Evolutionary conservation across 2,329 filamentous ascomycete species (phyloP).

Genomic region (Diaporthe sp.): DNA sequence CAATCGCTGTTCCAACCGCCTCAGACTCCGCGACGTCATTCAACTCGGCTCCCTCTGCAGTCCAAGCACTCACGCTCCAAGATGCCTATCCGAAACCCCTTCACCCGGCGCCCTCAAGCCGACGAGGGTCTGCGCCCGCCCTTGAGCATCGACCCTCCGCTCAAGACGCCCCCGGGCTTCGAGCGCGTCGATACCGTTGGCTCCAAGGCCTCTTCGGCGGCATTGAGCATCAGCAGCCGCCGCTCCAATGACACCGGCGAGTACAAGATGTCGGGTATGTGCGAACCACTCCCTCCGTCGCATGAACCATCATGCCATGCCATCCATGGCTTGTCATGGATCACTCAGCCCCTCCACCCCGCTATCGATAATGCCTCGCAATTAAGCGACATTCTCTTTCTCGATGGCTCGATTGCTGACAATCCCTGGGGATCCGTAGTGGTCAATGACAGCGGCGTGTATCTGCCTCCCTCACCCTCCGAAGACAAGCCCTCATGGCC

Average conservation of each 20-base stretch:
- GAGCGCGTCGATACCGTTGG: slow-evolving; percentile 75
- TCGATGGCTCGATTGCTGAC: slow-evolving; percentile 18
- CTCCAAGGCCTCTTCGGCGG: slow-evolving; percentile 72
- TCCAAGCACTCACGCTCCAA: slow-evolving; percentile 43
- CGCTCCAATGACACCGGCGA: slow-evolving; percentile 76
- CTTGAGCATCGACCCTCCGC: slow-evolving; percentile 55
- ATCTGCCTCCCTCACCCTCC: slow-evolving; percentile 92
- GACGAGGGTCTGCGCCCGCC: slow-evolving; percentile 67
- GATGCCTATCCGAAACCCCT: slow-evolving; percentile 83
- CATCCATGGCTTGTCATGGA: slow-evolving; percentile 9
- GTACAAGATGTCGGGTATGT: slow-evolving; percentile 85
- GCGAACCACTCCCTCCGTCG: slow-evolving; percentile 27
- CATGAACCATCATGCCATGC: slow-evolving; percentile 28
- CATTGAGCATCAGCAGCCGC: slow-evolving; percentile 71
- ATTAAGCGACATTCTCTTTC: slow-evolving; percentile 26
- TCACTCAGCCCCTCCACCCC: slow-evolving; percentile 4
- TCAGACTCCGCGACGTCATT: not conserved
- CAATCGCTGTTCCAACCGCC: not conserved
- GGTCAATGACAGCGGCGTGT: slow-evolving; percentile 95
- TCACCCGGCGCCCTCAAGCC: slow-evolving; percentile 69
- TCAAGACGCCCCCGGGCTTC: slow-evolving; percentile 60
- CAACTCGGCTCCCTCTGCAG: slow-evolving; percentile 2
- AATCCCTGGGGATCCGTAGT: slow-evolving; percentile 66
- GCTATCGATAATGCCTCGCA: slow-evolving; percentile 34
- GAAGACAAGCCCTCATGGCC: slow-evolving; percentile 83